Percentiles rank a stretch among this genome's conserved stretches.
Evolutionary conservation across 179 eudicot genomes (phyloP).

Genomic region (Sideroxylon spinosum): DNA sequence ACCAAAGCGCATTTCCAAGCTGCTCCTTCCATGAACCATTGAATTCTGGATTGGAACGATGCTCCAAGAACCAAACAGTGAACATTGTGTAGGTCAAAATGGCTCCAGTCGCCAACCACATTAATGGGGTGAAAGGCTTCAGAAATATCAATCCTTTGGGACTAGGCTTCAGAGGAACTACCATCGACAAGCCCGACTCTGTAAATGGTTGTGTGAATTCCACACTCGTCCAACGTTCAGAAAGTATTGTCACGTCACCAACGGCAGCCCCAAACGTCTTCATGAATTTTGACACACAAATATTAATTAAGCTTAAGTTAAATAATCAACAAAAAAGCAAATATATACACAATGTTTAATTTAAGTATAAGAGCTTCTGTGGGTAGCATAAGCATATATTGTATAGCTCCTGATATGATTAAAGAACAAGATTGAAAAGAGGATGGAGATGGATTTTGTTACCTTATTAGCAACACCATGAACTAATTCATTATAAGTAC

Average conservation of each 20-base stretch:
- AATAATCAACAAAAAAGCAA: too few relatives aligned
- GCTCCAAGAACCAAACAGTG: constrained; percentile 40
- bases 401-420: neutral
- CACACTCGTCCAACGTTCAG: constrained; percentile 29
- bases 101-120: constrained; percentile 29
- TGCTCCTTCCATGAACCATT: constrained; percentile 31
- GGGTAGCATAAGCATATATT: neutral
- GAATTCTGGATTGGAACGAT: constrained; percentile 31
- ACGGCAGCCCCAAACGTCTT: constrained; percentile 27
- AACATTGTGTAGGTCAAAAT: constrained; percentile 36
- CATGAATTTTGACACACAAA: too few relatives aligned
- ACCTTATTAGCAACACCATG: constrained; percentile 38
- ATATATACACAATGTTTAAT: too few relatives aligned
- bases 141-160: constrained; percentile 31
- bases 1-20: constrained; percentile 41
- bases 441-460: neutral
- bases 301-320: too few relatives aligned
- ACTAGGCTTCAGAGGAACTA: constrained; percentile 29
- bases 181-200: constrained; percentile 41
- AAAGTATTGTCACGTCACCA: constrained; percentile 43
- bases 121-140: constrained; percentile 36
- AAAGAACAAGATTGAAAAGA: neutral
- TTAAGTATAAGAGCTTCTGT: too few relatives aligned
- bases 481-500: constrained; percentile 38
- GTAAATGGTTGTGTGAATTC: constrained; percentile 46